Evolutionary conservation across 2,329 filamentous ascomycete genomes (phyloP).

Genomic region (Trichoderma cornu-damae): DNA sequence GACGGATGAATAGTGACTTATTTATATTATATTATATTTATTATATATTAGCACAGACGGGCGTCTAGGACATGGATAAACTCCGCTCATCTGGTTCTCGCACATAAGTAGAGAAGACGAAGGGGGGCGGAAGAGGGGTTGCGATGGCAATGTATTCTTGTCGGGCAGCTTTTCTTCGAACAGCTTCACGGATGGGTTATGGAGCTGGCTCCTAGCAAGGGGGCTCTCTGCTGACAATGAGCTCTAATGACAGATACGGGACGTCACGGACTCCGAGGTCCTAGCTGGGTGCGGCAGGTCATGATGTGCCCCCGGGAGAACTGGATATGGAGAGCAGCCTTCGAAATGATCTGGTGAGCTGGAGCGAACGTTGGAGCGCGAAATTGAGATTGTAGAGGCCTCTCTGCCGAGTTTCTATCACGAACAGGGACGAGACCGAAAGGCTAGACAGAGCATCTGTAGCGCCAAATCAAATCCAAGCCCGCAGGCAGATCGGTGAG

Average conservation of each 20-base stretch:
- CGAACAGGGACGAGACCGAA: not conserved
- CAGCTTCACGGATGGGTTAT: constrained; percentile 3
- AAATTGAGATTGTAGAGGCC: not conserved
- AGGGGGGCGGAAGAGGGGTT: not conserved
- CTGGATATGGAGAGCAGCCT: not conserved
- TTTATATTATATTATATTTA: constrained; percentile 5
- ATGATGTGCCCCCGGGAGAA: not conserved
- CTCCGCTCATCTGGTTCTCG: not conserved
- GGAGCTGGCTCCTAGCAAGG: not conserved
- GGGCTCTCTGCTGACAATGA: constrained; percentile 6
- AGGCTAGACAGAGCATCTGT: not conserved
- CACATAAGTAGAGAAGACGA: not conserved
- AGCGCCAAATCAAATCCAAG: not conserved
- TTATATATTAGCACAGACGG: not conserved
- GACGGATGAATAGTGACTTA: constrained; percentile 14
- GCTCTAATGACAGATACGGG: constrained; percentile 1
- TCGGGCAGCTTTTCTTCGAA: constrained; percentile 7
- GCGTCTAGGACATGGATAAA: not conserved
- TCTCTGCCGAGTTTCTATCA: not conserved
- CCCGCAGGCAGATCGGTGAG: constrained; percentile 1
- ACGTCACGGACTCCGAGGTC: constrained; percentile 4
- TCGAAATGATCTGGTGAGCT: not conserved
- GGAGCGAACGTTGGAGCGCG: not conserved
- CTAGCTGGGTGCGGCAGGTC: constrained; percentile 16
- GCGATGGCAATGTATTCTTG: not conserved